Evolutionary conservation across 2,329 filamentous ascomycete genomes (phyloP).

Genomic region (Aspergillus thermomutatus): DNA sequence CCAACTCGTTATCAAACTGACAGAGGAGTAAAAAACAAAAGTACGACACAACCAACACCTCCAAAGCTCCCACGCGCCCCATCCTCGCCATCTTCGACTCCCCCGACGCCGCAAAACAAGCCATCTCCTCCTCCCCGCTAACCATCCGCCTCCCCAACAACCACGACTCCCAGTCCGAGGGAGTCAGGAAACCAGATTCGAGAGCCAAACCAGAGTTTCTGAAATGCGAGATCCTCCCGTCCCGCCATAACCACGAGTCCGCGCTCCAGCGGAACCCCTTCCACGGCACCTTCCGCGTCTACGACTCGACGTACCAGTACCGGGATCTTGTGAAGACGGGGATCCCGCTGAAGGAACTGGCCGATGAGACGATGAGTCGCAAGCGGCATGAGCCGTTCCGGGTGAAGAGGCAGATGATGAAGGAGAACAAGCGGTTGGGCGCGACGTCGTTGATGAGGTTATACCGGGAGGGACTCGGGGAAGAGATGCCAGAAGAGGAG

Average conservation of each 20-base stretch:
- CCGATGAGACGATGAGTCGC: conserved; percentile 28
- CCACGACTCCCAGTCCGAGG: neutral
- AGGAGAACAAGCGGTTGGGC: conserved; percentile 22
- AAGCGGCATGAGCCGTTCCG: conserved; percentile 19
- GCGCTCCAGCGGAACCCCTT: conserved; percentile 32
- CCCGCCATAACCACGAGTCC: conserved; percentile 27
- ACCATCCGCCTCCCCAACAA: conserved; percentile 17
- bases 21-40: conserved; percentile 8
- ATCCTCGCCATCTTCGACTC: conserved; percentile 37
- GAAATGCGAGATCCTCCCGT: conserved; percentile 24
- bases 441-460: conserved; percentile 24
- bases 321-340: conserved; percentile 27
- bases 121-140: conserved; percentile 32
- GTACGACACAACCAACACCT: conserved; percentile 30
- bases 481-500: neutral
- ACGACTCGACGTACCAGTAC: conserved; percentile 20
- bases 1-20: neutral
- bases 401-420: conserved; percentile 17
- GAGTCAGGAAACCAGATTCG: neutral
- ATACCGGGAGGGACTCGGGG: conserved; percentile 20
- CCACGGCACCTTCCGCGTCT: conserved; percentile 23
- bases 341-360: conserved; percentile 27
- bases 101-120: conserved; percentile 30
- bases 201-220: conserved; percentile 6
- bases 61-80: conserved; percentile 14